Percentiles rank a stretch among this genome's conserved stretches.
Evolutionary conservation across 352 stramenopile genomes (phyloP).

Genomic region (Hyphochytrium catenoides): DNA sequence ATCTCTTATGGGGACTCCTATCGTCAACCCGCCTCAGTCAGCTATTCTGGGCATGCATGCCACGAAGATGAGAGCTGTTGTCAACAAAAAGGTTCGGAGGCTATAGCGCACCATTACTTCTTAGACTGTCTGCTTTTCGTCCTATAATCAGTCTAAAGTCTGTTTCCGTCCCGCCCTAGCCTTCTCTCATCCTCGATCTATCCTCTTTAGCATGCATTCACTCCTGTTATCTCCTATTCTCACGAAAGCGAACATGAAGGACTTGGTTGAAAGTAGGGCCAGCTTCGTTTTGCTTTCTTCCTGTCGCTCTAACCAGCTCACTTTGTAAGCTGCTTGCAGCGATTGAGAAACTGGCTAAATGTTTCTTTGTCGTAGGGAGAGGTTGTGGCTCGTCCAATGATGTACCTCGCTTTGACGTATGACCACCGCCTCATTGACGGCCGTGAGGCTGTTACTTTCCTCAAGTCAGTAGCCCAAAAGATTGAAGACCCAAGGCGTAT

Average conservation of each 20-base stretch:
- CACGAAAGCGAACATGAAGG: too few species aligned
- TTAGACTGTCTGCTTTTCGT: conserved; percentile 1
- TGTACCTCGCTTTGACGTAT: conserved; percentile 98
- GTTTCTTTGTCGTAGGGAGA: conserved; percentile 37
- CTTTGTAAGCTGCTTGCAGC: too few species aligned
- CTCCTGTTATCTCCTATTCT: too few species aligned
- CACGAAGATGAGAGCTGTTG: conserved; percentile 90
- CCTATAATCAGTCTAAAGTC: too few species aligned
- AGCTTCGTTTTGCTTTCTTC: too few species aligned
- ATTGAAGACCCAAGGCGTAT: conserved; percentile 86
- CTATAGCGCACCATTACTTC: conserved; percentile 1
- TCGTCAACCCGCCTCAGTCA: conserved; percentile 96
- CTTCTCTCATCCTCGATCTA: too few species aligned
- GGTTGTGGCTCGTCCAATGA: conserved; percentile 92
- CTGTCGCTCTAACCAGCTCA: too few species aligned
- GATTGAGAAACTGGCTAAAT: conserved; percentile 8
- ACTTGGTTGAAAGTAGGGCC: too few species aligned
- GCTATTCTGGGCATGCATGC: conserved; percentile 98
- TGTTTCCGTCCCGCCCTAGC: too few species aligned
- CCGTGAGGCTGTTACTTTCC: conserved; percentile 91
- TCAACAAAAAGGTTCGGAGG: conserved; percentile 26
- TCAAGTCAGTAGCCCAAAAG: conserved; percentile 94
- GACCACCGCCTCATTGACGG: conserved; percentile 97
- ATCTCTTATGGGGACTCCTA: conserved; percentile 94
- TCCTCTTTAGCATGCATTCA: too few species aligned